phyloP scores from a whole-genome alignment of 2,329 filamentous ascomycete genomes.

The Arthroderma sp. region DNA sequence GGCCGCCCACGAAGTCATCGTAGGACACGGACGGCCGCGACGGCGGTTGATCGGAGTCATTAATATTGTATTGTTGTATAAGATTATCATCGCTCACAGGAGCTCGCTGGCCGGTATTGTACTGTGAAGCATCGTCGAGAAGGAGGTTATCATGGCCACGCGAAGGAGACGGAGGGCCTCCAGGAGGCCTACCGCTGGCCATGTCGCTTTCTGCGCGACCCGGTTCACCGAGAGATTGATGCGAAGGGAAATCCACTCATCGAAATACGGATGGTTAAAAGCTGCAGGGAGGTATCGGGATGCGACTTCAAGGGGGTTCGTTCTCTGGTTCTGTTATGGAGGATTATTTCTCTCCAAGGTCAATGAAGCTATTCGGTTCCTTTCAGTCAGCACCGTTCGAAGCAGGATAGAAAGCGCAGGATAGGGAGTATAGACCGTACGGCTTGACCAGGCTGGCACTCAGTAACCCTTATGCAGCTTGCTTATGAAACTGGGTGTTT shows the following conservation, averaged over 20 bases:
- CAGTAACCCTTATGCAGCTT: not conserved
- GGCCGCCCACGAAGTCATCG: conserved; percentile 79
- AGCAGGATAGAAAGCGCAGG: no score
- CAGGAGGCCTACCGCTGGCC: conserved; percentile 44
- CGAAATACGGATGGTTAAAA: conserved; percentile 15
- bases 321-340: no score
- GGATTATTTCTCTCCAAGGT: no score
- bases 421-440: not conserved
- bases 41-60: conserved; percentile 50
- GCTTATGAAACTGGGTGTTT: not conserved
- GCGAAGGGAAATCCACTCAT: conserved; percentile 28
- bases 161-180: conserved; percentile 35
- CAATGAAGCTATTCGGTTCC: no score
- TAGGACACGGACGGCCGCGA: conserved; percentile 80
- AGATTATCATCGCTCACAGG: conserved; percentile 73
- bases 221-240: conserved; percentile 18
- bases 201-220: conserved; percentile 24
- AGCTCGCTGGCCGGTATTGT: conserved; percentile 64
- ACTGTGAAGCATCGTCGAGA: conserved; percentile 38
- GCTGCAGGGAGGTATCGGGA: no score
- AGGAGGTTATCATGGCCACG: conserved; percentile 31
- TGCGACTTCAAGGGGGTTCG: no score
- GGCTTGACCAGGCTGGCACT: not conserved
- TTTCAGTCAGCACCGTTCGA: no score
- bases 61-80: conserved; percentile 60